A percentile compares a stretch with the other conserved stretches of the same genome.
Conservation (phyloP, 371 early-diverging fungal genomes). For the Lichtheimia ramosa region DNA sequence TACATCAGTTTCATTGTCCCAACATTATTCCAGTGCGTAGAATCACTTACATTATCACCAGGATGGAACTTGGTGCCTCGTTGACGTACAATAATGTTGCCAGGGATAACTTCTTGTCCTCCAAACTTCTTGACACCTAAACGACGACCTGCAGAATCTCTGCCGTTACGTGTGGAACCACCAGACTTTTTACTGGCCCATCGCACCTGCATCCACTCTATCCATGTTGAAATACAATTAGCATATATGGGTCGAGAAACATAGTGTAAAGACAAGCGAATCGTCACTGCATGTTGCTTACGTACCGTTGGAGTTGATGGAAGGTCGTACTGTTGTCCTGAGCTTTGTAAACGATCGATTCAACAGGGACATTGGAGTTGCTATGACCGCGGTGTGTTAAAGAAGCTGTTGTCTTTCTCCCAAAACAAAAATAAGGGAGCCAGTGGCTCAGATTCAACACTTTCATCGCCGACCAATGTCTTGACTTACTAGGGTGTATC, state of each 20-base stretch:
- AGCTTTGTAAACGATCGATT: conserved; percentile 17
- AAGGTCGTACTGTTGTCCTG: conserved; percentile 2
- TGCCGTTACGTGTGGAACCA: conserved; percentile 90
- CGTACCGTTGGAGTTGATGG: conserved; percentile 9
- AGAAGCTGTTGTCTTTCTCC: neutral
- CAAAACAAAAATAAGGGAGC: no score
- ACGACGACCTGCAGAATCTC: conserved; percentile 93
- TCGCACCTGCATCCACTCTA: conserved; percentile 64
- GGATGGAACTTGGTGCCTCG: conserved; percentile 91
- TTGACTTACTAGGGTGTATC: no score
- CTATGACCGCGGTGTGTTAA: neutral
- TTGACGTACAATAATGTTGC: conserved; percentile 92
- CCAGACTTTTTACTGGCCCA: conserved; percentile 92
- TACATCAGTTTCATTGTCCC: neutral
- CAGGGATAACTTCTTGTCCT: conserved; percentile 81
- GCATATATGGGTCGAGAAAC: neutral
- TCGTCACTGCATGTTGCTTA: neutral
- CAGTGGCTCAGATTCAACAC: no score
- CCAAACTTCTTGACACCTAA: conserved; percentile 92
- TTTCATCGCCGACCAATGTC: no score
- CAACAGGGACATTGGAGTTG: conserved; percentile 17
- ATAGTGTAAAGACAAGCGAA: no score
- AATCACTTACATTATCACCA: conserved; percentile 73
- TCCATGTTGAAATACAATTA: neutral
- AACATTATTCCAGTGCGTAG: neutral